Base-by-base conservation (phyloP, 352 stramenopile genomes). In the Phytophthora cactorum region DNA sequence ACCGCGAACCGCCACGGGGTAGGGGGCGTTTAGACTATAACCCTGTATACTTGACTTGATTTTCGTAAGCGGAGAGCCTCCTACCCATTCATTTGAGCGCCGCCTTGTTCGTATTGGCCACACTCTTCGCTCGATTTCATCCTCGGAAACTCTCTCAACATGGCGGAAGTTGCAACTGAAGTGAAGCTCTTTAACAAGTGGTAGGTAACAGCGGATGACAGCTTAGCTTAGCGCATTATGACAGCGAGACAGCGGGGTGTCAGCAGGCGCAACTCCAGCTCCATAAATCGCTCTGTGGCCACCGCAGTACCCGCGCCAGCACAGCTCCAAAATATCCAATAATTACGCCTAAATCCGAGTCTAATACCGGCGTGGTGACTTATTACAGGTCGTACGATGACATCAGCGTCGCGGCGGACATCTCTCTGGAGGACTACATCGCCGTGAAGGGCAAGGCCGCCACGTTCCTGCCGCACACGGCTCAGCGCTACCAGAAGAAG, bases 401-500 rank as follows among this genome's bases (percentile, higher is more conserved):
- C 78, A 98, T 99, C 76, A 98, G 98, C 84, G 90, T 99, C 78
- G 93, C 79, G 68, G 72, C 90, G 66, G 98, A 99, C 84, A 98
- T 99, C 77, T 98, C 97, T 44, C 92, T 99, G 27, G 90, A 98
- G 83, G 98, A 99, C 86, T 99, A 99, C 95, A 98, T 99, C 74
- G 98, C 97, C 62, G 97, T 98, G 73, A 99, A 98, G 82, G 95
- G 96, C 75, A 98, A 99, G 84, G 92, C 98, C 75, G 97, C 97
- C 57, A 98, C 96, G 60, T 99, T 98, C 93, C 78, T 99, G 77
- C 97, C 97, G 57, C 98, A 99, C 97, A 99, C 98, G 74, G 97
- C 97, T 49, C 97, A 98, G 78, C 97, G 97, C 70, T 99, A 99
- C 91, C 98, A 99, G 92, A 98, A 98, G 89, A 99, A 99, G 90